phyloP scores from a whole-genome alignment of 2,329 filamentous ascomycete genomes.

The Aspergillus costaricaensis region DNA sequence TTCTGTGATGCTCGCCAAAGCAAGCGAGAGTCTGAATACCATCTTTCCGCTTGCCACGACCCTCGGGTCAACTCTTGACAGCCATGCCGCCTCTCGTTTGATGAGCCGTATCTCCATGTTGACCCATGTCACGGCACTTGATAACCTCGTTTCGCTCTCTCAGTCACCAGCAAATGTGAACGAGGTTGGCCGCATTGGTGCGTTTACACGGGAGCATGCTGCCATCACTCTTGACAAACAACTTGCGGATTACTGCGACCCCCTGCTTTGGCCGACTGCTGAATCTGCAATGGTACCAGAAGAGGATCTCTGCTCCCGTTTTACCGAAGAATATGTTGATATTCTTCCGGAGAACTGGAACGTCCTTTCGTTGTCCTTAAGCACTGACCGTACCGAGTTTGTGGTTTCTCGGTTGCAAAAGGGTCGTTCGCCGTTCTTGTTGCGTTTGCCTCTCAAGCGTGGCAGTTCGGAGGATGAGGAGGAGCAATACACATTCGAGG shows the following conservation, averaged over 20 bases:
- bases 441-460: conserved; percentile 81
- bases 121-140: conserved; percentile 42
- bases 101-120: conserved; percentile 47
- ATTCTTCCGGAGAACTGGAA: conserved; percentile 82
- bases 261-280: conserved; percentile 53
- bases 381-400: conserved; percentile 78
- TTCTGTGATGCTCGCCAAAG: conserved; percentile 38
- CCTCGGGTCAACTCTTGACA: conserved; percentile 43
- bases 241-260: conserved; percentile 45
- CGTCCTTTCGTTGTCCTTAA: conserved; percentile 80
- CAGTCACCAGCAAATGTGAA: conserved; percentile 42
- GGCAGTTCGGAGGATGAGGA: conserved; percentile 75
- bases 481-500: conserved; percentile 79
- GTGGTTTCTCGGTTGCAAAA: conserved; percentile 83
- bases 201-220: conserved; percentile 43
- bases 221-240: conserved; percentile 50
- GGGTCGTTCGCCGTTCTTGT: conserved; percentile 75
- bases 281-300: conserved; percentile 21
- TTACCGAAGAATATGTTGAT: conserved; percentile 80
- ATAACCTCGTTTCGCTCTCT: conserved; percentile 26
- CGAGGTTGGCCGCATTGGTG: conserved; percentile 45
- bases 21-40: conserved; percentile 35
- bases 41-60: conserved; percentile 37
- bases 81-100: conserved; percentile 40
- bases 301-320: conserved; percentile 57